Conservation (phyloP, 148 eudicot species). For the Rhododendron ferrugineum region DNA sequence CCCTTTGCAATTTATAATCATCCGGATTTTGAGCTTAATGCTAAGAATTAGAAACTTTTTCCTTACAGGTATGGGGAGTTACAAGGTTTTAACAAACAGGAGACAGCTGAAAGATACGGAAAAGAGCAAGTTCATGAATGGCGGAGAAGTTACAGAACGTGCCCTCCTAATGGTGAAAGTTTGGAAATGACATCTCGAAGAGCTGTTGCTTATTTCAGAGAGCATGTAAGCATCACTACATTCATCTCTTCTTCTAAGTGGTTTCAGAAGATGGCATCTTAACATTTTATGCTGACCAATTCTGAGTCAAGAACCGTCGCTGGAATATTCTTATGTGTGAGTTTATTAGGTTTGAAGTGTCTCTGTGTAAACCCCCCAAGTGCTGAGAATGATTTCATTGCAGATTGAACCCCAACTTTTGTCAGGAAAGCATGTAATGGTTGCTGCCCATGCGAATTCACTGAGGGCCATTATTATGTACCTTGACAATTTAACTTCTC, state of each 20-base stretch:
- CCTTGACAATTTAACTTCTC: constrained; percentile 43
- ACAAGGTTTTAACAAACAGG: constrained; percentile 49
- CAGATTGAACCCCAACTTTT: constrained; percentile 55
- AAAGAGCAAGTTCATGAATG: constrained; percentile 47
- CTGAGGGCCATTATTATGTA: constrained; percentile 57
- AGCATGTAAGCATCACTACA: constrained; percentile 30
- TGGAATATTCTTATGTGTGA: background rate
- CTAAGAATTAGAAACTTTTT: background rate
- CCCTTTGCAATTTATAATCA: background rate
- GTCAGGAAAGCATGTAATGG: constrained; percentile 48
- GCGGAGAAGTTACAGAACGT: constrained; percentile 50
- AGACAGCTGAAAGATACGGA: constrained; percentile 46
- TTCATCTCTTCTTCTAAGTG: background rate
- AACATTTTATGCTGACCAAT: background rate
- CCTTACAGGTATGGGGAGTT: constrained; percentile 51
- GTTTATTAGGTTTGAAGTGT: background rate
- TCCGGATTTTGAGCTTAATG: background rate
- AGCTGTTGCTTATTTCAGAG: constrained; percentile 52
- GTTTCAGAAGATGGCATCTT: background rate
- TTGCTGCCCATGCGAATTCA: constrained; percentile 61
- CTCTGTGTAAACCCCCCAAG: background rate
- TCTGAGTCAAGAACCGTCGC: background rate
- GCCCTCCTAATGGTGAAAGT: constrained; percentile 61
- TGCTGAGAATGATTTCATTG: constrained; percentile 9
- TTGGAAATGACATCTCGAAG: constrained; percentile 47